Conservation (phyloP, 345 rosid species). For the Firmiana major region DNA sequence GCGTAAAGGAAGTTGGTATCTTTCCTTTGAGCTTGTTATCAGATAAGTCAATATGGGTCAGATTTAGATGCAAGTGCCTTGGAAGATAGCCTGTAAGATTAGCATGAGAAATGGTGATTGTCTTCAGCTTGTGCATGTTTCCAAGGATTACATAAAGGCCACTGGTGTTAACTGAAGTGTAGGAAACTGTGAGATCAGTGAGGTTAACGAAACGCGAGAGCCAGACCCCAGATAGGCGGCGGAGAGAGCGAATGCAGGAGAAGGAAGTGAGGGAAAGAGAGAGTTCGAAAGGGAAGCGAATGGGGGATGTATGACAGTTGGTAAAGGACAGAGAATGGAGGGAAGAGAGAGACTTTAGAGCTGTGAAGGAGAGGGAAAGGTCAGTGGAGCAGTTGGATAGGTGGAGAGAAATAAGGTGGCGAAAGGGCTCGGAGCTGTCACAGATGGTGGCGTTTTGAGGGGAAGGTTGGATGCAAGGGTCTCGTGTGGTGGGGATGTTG, state of each 20-base stretch:
- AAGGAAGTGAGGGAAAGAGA: constrained; percentile 56
- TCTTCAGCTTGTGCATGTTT: constrained; percentile 52
- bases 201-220: constrained; percentile 68
- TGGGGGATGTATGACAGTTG: constrained; percentile 57
- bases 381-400: constrained; percentile 76
- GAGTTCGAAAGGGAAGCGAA: constrained; percentile 65
- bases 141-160: constrained; percentile 78
- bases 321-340: constrained; percentile 63
- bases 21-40: constrained; percentile 62
- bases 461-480: constrained; percentile 57
- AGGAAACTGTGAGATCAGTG: constrained; percentile 67
- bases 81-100: constrained; percentile 68
- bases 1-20: constrained; percentile 63
- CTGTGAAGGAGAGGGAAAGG: constrained; percentile 56
- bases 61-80: constrained; percentile 43
- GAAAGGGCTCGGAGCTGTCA: constrained; percentile 63
- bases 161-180: constrained; percentile 52
- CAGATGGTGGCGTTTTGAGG: constrained; percentile 48
- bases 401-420: constrained; percentile 63
- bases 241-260: constrained; percentile 58
- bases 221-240: constrained; percentile 62
- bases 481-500: constrained; percentile 53
- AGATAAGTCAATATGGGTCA: constrained; percentile 76
- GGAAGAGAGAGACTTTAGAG: constrained; percentile 73
- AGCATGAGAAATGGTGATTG: constrained; percentile 61